phyloP scores from a whole-genome alignment of 2,329 filamentous ascomycete genomes.

The Phaeomoniella chlamydospora region DNA sequence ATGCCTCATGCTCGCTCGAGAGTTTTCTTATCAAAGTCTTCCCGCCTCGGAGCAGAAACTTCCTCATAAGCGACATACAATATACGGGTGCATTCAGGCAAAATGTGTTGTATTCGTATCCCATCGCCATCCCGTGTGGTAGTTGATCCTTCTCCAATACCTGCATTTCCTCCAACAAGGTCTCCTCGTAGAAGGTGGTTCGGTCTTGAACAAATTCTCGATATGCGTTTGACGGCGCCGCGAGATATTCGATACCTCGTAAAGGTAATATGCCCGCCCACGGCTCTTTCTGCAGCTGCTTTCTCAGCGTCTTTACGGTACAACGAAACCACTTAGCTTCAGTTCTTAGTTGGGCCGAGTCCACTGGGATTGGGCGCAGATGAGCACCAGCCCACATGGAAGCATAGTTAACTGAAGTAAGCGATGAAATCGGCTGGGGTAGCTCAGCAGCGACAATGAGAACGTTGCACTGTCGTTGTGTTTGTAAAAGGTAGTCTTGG shows the following conservation, averaged over 20 bases:
- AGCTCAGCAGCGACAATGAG: constrained; percentile 25
- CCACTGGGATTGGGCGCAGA: constrained; percentile 27
- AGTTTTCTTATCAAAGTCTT: constrained; percentile 11
- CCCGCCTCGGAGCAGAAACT: constrained; percentile 24
- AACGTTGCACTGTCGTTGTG: no score
- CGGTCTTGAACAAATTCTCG: constrained; percentile 12
- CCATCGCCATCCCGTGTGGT: constrained; percentile 23
- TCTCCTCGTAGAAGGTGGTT: no score
- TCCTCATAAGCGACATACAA: constrained; percentile 22
- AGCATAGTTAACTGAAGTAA: constrained; percentile 25
- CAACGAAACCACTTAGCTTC: constrained; percentile 21
- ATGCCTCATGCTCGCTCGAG: constrained; percentile 19
- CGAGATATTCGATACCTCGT: constrained; percentile 26
- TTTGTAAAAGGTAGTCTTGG: no score
- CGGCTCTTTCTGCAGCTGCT: constrained; percentile 17
- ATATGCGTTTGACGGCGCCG: constrained; percentile 21
- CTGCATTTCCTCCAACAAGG: constrained; percentile 22
- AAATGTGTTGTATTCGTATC: constrained; percentile 23
- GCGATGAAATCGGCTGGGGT: constrained; percentile 18
- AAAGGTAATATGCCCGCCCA: constrained; percentile 21
- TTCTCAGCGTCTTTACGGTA: constrained; percentile 23
- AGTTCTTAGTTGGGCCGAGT: constrained; percentile 17
- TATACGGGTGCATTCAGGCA: constrained; percentile 29
- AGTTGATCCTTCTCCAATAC: constrained; percentile 15
- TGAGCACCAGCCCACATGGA: constrained; percentile 33